Conservation (phyloP, 768 basidiomycete species). For the Agrocybe chaxingu region DNA sequence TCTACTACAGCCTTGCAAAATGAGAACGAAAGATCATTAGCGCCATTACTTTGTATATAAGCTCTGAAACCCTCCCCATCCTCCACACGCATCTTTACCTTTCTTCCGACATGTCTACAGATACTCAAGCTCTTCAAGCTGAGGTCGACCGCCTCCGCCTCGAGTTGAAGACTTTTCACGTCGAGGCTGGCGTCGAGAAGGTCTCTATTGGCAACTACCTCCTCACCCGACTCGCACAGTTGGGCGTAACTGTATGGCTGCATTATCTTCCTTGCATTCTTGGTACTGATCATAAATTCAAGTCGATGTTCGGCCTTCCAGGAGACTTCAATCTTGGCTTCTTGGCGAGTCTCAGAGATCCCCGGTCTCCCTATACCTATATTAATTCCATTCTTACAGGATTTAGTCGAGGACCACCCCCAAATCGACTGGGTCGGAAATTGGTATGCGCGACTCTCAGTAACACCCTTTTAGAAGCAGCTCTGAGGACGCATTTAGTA, state of each 20-base stretch:
- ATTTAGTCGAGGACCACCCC: slow-evolving; percentile 74
- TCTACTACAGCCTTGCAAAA: too few relatives aligned
- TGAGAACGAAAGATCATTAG: too few relatives aligned
- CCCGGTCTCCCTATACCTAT: neutral
- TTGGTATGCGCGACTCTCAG: slow-evolving; percentile 36
- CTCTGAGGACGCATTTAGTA: slow-evolving; percentile 2
- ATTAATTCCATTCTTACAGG: slow-evolving; percentile 21
- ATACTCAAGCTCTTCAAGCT: too few relatives aligned
- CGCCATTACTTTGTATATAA: too few relatives aligned
- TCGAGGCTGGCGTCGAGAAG: neutral
- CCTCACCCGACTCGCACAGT: slow-evolving; percentile 5
- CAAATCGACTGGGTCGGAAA: slow-evolving; percentile 82
- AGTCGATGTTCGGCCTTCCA: slow-evolving; percentile 79
- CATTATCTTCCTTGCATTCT: too few relatives aligned
- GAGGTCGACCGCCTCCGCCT: neutral
- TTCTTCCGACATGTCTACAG: too few relatives aligned
- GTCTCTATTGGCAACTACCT: slow-evolving; percentile 9
- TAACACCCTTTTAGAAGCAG: neutral
- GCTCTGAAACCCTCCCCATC: too few relatives aligned
- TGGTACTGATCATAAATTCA: too few relatives aligned
- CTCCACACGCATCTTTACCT: too few relatives aligned
- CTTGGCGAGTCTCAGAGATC: neutral
- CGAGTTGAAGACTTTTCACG: neutral
- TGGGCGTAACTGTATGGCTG: neutral
- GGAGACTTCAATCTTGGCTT: slow-evolving; percentile 79